Percentiles rank a stretch among this genome's conserved stretches.
Conservation (phyloP, 257 asterid genomes). For the Penstemon davidsonii region DNA sequence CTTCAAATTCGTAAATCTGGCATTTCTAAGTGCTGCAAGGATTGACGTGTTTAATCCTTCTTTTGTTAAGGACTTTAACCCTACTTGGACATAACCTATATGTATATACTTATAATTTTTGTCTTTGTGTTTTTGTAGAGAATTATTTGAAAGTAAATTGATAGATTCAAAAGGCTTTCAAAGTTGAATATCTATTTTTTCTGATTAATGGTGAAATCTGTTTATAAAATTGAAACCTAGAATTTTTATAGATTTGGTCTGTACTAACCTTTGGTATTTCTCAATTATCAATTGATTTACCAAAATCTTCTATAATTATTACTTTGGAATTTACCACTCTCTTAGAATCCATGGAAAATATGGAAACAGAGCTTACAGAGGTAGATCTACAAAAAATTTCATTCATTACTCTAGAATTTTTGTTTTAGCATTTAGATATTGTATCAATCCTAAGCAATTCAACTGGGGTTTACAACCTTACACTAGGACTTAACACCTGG, state of each 20-base stretch:
- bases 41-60: conserved; percentile 8
- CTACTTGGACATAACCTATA: conserved; percentile 7
- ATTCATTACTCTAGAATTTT: too few species aligned
- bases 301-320: not conserved
- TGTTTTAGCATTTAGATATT: too few species aligned
- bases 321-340: not conserved
- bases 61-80: conserved; percentile 1
- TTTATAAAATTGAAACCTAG: not conserved
- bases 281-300: not conserved
- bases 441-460: too few species aligned
- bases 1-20: not conserved
- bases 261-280: not conserved
- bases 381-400: not conserved
- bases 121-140: not conserved
- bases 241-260: not conserved
- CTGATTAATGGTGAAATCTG: not conserved
- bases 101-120: not conserved
- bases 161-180: not conserved
- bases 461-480: too few species aligned
- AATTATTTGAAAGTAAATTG: not conserved
- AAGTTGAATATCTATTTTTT: not conserved
- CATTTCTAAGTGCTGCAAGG: not conserved
- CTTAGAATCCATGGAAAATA: not conserved
- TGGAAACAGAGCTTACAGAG: not conserved
- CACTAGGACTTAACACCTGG: too few species aligned